A percentile compares a stretch with the other conserved stretches of the same genome.
Evolutionary conservation across 1,284 basidiomycete genomes (phyloP).

Genomic region (Ganoderma sp.): DNA sequence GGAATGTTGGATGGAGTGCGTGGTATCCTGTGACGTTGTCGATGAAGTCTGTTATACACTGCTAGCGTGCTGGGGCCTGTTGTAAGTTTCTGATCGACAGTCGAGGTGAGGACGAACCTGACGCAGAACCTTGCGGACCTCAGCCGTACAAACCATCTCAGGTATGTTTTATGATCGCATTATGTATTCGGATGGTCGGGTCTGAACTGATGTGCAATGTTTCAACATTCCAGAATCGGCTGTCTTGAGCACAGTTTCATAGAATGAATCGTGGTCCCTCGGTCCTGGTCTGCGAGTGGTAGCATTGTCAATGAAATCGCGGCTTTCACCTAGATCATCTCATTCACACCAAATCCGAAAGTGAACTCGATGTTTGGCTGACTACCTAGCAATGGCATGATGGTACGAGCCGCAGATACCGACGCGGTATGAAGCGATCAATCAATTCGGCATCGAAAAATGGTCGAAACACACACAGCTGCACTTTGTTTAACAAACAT

Average conservation of each 20-base stretch:
- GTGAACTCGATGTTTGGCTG: not conserved
- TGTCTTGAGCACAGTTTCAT: not conserved
- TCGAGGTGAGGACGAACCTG: not conserved
- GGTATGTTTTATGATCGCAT: not conserved
- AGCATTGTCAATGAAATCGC: not conserved
- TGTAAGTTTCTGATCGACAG: not conserved
- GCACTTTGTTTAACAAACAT: not conserved
- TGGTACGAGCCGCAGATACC: not conserved
- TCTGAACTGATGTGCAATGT: not conserved
- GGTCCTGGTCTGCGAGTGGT: not conserved
- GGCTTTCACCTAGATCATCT: not conserved
- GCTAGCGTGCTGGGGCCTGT: not conserved
- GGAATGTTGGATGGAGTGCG: not conserved
- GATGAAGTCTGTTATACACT: not conserved
- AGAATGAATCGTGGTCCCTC: not conserved
- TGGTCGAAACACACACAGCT: not conserved
- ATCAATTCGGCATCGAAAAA: not conserved
- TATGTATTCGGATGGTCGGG: not conserved
- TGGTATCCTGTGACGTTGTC: not conserved
- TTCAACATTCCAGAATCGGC: not conserved
- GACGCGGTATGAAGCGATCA: not conserved
- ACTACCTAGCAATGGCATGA: not conserved
- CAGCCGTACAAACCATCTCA: not conserved
- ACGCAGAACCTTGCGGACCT: not conserved
- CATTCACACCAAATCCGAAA: not conserved